Evolutionary conservation across 2,329 filamentous ascomycete species (phyloP).

Genomic region (Thielaviopsis ethacetica): DNA sequence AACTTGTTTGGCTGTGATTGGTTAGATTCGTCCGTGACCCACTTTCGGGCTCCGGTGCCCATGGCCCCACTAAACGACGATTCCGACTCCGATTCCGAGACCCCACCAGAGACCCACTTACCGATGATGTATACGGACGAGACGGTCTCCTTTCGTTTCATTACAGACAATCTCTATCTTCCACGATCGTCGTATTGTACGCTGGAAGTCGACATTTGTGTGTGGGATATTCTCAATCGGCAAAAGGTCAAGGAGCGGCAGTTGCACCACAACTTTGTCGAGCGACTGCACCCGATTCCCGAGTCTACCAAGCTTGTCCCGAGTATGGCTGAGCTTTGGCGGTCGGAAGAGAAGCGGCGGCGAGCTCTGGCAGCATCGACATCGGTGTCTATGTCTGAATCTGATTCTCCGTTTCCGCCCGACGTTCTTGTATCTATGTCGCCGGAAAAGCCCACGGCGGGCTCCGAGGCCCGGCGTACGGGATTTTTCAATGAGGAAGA

Average conservation of each 20-base stretch:
- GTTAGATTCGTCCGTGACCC: conserved; percentile 52
- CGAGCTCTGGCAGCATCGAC: conserved; percentile 24
- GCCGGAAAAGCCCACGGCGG: conserved; percentile 46
- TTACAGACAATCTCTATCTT: conserved; percentile 45
- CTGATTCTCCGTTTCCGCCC: conserved; percentile 32
- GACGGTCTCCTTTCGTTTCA: conserved; percentile 17
- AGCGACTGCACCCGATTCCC: conserved; percentile 46
- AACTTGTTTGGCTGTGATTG: conserved; percentile 77
- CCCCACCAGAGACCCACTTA: conserved; percentile 65
- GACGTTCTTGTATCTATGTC: conserved; percentile 83
- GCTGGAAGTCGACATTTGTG: conserved; percentile 77
- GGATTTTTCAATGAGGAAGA: conserved; percentile 90
- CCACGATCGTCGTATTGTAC: conserved; percentile 75
- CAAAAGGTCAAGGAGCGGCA: conserved; percentile 56
- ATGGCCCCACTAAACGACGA: conserved; percentile 25
- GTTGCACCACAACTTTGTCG: conserved; percentile 76
- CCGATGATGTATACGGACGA: conserved; percentile 39
- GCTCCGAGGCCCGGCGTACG: conserved; percentile 20
- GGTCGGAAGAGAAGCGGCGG: conserved; percentile 67
- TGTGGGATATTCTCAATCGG: conserved; percentile 77
- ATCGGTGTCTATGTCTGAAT: conserved; percentile 32
- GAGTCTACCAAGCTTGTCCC: conserved; percentile 68
- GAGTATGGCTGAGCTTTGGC: conserved; percentile 90
- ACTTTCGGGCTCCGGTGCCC: conserved; percentile 57
- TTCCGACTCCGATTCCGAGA: conserved; percentile 37